Evolutionary conservation across 2,329 filamentous ascomycete genomes (phyloP).

Genomic region (Ophiostoma sp.): DNA sequence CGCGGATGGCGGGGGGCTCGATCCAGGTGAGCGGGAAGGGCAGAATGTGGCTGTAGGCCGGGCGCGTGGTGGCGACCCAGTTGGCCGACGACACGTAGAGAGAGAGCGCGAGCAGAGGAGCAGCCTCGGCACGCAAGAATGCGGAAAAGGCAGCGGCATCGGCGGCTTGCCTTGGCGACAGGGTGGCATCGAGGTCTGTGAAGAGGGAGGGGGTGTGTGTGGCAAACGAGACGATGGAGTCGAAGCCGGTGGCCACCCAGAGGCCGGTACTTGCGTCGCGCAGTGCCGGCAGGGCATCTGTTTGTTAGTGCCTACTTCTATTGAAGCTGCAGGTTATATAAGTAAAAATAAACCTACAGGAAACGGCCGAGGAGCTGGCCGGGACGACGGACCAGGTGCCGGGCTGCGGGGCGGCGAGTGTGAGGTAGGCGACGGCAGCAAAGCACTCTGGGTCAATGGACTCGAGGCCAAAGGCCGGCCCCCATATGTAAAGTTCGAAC

Average conservation of each 20-base stretch:
- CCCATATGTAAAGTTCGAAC: constrained; percentile 82
- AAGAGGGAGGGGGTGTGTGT: constrained; percentile 28
- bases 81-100: constrained; percentile 89
- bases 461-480: constrained; percentile 78
- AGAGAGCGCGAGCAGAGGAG: constrained; percentile 74
- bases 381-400: constrained; percentile 62
- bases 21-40: constrained; percentile 87
- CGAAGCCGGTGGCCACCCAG: constrained; percentile 57
- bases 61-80: constrained; percentile 70
- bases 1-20: constrained; percentile 66
- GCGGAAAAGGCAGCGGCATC: constrained; percentile 53
- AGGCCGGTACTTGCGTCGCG: constrained; percentile 44
- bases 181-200: constrained; percentile 37
- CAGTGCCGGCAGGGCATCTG: constrained; percentile 49
- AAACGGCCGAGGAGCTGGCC: constrained; percentile 64
- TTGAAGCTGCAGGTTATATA: background rate
- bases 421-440: constrained; percentile 72
- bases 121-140: constrained; percentile 69
- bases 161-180: constrained; percentile 40
- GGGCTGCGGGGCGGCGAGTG: constrained; percentile 44
- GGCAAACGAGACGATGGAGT: constrained; percentile 56
- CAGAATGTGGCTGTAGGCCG: constrained; percentile 73
- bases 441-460: constrained; percentile 91
- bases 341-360: constrained; percentile 33
- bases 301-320: background rate